Evolutionary conservation across 2,329 filamentous ascomycete species (phyloP).

Genomic region (Fusarium sp.): DNA sequence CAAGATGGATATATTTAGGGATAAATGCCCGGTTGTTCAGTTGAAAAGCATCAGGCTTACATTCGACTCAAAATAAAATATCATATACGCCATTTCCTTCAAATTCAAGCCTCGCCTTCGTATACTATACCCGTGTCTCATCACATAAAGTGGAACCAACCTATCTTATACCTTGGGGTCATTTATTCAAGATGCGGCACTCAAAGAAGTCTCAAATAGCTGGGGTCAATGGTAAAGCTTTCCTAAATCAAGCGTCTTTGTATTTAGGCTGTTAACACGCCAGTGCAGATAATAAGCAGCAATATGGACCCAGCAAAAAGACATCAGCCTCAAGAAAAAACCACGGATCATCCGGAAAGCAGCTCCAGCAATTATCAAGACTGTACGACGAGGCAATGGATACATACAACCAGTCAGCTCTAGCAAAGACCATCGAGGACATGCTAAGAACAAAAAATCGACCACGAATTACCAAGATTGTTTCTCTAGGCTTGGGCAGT

Average conservation of each 20-base stretch:
- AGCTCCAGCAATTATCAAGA: slow-evolving; percentile 33
- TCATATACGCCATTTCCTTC: not conserved
- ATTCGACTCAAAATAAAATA: not conserved
- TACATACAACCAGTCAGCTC: slow-evolving; percentile 28
- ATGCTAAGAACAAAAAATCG: slow-evolving; percentile 39
- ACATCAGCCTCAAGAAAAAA: slow-evolving; percentile 14
- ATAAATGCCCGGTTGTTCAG: not conserved
- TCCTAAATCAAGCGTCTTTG: too few species aligned
- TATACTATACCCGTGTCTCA: not conserved
- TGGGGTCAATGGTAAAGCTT: slow-evolving; percentile 17
- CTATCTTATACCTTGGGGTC: not conserved
- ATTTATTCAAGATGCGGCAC: slow-evolving; percentile 26
- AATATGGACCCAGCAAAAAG: slow-evolving; percentile 17
- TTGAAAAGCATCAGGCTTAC: slow-evolving; percentile 6
- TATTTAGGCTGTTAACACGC: not conserved
- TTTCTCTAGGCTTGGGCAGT: slow-evolving; percentile 45
- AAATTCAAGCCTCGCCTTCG: not conserved
- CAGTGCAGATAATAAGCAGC: not conserved
- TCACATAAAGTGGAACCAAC: not conserved
- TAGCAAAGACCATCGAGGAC: slow-evolving; percentile 37
- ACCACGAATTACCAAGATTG: slow-evolving; percentile 35
- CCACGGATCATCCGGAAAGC: slow-evolving; percentile 28
- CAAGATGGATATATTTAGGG: not conserved
- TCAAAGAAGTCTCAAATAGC: slow-evolving; percentile 17
- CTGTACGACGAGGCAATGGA: slow-evolving; percentile 37